Conservation (phyloP, 2,329 filamentous ascomycete species). For the Trichoderma sp. region DNA sequence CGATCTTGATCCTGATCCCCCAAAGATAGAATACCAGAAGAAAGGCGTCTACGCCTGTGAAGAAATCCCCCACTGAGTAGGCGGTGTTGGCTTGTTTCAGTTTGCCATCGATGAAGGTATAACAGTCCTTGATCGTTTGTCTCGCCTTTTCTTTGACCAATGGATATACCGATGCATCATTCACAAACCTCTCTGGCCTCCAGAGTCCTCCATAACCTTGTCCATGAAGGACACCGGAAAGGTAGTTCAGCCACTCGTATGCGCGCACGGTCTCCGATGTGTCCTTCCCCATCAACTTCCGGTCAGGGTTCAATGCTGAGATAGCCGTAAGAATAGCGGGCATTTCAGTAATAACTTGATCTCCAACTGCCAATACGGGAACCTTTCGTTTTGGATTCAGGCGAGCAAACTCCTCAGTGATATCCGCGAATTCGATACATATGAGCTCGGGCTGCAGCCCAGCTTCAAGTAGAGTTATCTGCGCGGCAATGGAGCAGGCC, state of each 20-base stretch:
- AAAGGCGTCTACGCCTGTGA: constrained; percentile 4
- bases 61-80: neutral
- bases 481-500: neutral
- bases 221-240: neutral
- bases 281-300: neutral
- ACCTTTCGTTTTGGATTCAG: constrained; percentile 7
- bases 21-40: neutral
- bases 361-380: neutral
- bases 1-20: neutral
- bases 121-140: neutral
- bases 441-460: constrained; percentile 1
- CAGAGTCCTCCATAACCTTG: neutral
- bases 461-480: neutral
- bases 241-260: constrained; percentile 11
- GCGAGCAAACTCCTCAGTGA: neutral
- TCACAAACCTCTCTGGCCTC: neutral
- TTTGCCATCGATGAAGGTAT: neutral
- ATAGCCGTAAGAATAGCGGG: constrained; percentile 2
- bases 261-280: neutral
- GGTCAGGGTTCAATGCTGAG: neutral
- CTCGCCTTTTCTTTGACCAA: neutral
- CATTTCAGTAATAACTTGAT: constrained; percentile 10
- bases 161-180: neutral
- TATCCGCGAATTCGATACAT: neutral
- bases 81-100: neutral